These are phyloP conservation scores for Podospora pseudoanserina DNA, from an alignment of 495 filamentous ascomycete species.

Conservation along the genomic window DNA sequence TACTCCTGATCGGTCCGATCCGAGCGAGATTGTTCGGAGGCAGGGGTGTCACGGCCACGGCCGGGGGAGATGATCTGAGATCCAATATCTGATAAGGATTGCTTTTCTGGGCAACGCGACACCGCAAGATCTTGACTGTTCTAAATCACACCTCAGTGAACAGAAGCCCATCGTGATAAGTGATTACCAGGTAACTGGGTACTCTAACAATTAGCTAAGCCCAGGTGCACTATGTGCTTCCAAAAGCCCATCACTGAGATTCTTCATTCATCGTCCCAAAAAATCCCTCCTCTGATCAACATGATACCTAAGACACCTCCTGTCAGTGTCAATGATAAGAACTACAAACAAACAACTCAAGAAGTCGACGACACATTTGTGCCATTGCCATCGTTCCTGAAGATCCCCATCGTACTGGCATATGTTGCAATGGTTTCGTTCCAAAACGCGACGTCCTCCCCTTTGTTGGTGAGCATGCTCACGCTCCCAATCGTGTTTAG, in stretches of 20 bases:
- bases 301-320: not conserved
- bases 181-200: not conserved
- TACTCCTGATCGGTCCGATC: not conserved
- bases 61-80: not conserved
- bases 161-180: not conserved
- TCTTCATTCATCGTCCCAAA: not conserved
- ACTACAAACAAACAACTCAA: not conserved
- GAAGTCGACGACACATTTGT: not conserved
- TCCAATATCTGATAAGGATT: not conserved
- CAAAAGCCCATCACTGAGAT: not conserved
- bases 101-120: not conserved
- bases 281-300: not conserved
- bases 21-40: not conserved
- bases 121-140: too few species aligned
- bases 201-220: not conserved
- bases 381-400: constrained; percentile 13
- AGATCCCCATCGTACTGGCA: constrained; percentile 30
- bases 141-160: not conserved
- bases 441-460: constrained; percentile 29
- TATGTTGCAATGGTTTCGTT: constrained; percentile 28
- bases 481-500: constrained; percentile 35
- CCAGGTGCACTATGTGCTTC: not conserved
- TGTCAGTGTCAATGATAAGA: not conserved
- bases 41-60: not conserved
- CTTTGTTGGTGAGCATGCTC: constrained; percentile 30